Conservation (phyloP, 345 rosid species). For the Gossypium thurberi region DNA sequence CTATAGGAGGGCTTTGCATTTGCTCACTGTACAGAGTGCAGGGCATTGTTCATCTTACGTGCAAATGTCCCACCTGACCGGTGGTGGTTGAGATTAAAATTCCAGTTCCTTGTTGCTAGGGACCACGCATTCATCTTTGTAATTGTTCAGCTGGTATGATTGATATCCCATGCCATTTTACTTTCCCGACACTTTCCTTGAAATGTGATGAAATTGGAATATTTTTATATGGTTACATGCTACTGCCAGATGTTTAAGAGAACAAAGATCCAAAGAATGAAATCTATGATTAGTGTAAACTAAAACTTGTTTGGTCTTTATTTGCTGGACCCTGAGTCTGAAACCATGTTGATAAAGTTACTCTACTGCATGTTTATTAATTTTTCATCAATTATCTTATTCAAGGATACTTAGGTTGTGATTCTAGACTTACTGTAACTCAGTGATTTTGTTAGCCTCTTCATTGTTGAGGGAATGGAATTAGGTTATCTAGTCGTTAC, state of each 20-base stretch:
- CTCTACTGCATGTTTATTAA: background rate
- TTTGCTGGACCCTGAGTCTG: background rate
- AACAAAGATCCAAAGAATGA: background rate
- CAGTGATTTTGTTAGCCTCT: background rate
- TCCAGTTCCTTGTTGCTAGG: constrained; percentile 94
- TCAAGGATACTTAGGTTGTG: background rate
- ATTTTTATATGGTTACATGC: background rate
- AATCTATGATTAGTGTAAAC: background rate
- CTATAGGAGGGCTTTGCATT: constrained; percentile 99
- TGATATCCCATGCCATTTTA: background rate
- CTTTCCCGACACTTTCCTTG: background rate
- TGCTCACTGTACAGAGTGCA: constrained; percentile 99
- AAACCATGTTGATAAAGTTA: background rate
- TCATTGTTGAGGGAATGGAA: background rate
- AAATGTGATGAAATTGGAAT: background rate
- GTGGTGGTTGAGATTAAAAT: constrained; percentile 99
- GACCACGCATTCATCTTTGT: constrained; percentile 91
- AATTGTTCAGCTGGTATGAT: constrained; percentile 84
- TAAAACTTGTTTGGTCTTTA: background rate
- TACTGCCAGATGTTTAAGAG: background rate
- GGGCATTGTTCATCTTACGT: constrained; percentile 80
- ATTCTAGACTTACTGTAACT: background rate
- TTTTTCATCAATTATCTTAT: background rate
- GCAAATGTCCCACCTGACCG: constrained; percentile 96
- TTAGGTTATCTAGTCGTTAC: background rate